A percentile compares a stretch with the other conserved stretches of the same genome.
Conservation (phyloP, 768 basidiomycete species). For the Lentinula boryana region DNA sequence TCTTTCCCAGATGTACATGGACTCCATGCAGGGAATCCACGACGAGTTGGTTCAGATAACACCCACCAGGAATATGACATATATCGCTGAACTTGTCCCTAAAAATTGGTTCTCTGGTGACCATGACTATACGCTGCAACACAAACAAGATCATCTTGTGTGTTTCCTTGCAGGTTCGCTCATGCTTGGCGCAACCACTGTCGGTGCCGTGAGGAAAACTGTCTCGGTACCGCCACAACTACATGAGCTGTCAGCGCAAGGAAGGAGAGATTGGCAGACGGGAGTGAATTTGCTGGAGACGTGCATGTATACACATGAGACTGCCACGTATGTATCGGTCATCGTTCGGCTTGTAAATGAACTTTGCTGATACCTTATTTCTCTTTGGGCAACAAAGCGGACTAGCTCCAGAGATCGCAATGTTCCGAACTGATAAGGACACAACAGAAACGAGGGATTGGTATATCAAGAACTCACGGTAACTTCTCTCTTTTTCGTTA, state of each 20-base stretch:
- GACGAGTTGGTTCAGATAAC: constrained; percentile 51
- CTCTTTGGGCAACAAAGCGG: constrained; percentile 31
- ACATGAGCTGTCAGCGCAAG: constrained; percentile 37
- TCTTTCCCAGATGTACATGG: constrained; percentile 57
- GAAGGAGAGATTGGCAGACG: constrained; percentile 57
- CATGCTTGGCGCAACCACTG: constrained; percentile 61
- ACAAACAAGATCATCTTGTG: constrained; percentile 78
- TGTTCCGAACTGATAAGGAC: constrained; percentile 43
- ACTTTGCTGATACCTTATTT: neutral
- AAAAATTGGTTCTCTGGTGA: constrained; percentile 22
- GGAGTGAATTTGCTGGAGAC: constrained; percentile 64
- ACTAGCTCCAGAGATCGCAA: constrained; percentile 64
- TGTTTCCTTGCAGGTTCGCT: constrained; percentile 78
- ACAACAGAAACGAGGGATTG: constrained; percentile 40
- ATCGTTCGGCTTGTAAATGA: neutral
- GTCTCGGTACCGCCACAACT: constrained; percentile 48
- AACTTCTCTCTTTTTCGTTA: constrained; percentile 8
- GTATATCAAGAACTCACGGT: constrained; percentile 63
- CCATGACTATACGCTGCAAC: constrained; percentile 31
- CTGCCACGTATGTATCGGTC: constrained; percentile 42
- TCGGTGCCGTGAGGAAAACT: constrained; percentile 28
- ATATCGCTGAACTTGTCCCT: constrained; percentile 62
- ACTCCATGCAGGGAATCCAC: constrained; percentile 65
- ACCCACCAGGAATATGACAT: constrained; percentile 40
- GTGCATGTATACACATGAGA: constrained; percentile 63